phyloP scores from a whole-genome alignment of 2,329 filamentous ascomycete species.

The Ceratocystis colombiana region DNA sequence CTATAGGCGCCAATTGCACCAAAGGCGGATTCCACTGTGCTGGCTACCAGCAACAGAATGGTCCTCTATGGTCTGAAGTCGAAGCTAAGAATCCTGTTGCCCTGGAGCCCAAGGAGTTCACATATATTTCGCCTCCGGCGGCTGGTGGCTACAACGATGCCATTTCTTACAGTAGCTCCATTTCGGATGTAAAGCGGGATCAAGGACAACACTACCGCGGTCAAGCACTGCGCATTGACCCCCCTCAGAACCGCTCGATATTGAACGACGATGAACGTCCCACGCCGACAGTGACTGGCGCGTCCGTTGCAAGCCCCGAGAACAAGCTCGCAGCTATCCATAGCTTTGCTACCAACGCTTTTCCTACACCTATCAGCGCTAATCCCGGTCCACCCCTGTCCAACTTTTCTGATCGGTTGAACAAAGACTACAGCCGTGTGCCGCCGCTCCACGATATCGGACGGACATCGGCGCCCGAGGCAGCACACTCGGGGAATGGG shows the following conservation, averaged over 20 bases:
- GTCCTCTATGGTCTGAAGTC: slow-evolving; percentile 63
- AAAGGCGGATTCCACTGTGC: slow-evolving; percentile 84
- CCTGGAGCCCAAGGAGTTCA: slow-evolving; percentile 74
- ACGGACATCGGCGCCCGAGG: slow-evolving; percentile 43
- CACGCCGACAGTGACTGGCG: slow-evolving; percentile 51
- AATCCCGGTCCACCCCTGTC: slow-evolving; percentile 36
- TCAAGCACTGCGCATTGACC: slow-evolving; percentile 52
- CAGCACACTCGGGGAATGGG: slow-evolving; percentile 33
- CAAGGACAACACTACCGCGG: slow-evolving; percentile 48
- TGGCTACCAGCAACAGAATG: slow-evolving; percentile 75
- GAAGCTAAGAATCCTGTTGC: slow-evolving; percentile 58
- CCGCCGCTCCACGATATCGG: slow-evolving; percentile 51
- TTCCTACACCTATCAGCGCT: slow-evolving; percentile 55
- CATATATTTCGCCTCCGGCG: slow-evolving; percentile 36
- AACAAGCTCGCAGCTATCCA: slow-evolving; percentile 52
- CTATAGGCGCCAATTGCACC: slow-evolving; percentile 71
- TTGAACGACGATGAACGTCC: slow-evolving; percentile 49
- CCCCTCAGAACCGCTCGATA: slow-evolving; percentile 47
- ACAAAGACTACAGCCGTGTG: slow-evolving; percentile 50
- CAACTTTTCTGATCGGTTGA: slow-evolving; percentile 40
- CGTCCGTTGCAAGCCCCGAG: slow-evolving; percentile 45
- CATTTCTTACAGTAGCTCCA: slow-evolving; percentile 47
- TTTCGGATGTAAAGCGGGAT: slow-evolving; percentile 45
- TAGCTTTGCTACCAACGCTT: slow-evolving; percentile 43
- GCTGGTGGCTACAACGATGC: slow-evolving; percentile 44